Percentiles rank a stretch among this genome's conserved stretches.
These are phyloP conservation scores for Mycena metata DNA, from an alignment of 768 basidiomycete species.

Conservation along the genomic window DNA sequence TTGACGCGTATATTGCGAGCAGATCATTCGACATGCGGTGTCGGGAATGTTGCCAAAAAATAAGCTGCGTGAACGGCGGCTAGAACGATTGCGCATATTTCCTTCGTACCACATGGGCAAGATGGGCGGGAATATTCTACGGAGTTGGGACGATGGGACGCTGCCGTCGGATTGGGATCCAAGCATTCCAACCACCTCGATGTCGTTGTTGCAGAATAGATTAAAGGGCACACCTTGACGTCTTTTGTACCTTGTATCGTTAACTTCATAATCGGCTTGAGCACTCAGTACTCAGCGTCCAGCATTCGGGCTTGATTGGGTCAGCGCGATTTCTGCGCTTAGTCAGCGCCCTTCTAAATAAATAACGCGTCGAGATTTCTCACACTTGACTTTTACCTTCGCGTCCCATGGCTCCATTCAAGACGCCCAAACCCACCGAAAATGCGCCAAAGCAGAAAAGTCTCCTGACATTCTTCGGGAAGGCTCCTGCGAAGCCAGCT, in stretches of 20 bases:
- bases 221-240: not conserved
- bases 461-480: constrained; percentile 75
- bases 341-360: no score
- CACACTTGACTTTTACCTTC: not conserved
- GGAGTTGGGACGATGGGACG: constrained; percentile 88
- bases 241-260: no score
- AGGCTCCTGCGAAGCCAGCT: constrained; percentile 47
- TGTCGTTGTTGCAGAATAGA: constrained; percentile 45
- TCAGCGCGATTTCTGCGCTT: no score
- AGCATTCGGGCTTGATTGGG: no score
- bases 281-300: no score
- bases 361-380: constrained; percentile 24
- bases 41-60: constrained; percentile 99
- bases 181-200: constrained; percentile 54
- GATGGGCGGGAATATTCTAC: constrained; percentile 80
- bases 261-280: no score
- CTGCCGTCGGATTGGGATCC: constrained; percentile 65
- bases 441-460: constrained; percentile 73
- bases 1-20: constrained; percentile 17
- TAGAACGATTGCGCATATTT: constrained; percentile 92
- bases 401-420: constrained; percentile 32
- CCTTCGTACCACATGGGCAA: constrained; percentile 83
- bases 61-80: constrained; percentile 88
- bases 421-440: constrained; percentile 14
- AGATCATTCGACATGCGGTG: constrained; percentile 97